Conservation (phyloP, 805 yeast species). For the Clavispora carvajalis region DNA sequence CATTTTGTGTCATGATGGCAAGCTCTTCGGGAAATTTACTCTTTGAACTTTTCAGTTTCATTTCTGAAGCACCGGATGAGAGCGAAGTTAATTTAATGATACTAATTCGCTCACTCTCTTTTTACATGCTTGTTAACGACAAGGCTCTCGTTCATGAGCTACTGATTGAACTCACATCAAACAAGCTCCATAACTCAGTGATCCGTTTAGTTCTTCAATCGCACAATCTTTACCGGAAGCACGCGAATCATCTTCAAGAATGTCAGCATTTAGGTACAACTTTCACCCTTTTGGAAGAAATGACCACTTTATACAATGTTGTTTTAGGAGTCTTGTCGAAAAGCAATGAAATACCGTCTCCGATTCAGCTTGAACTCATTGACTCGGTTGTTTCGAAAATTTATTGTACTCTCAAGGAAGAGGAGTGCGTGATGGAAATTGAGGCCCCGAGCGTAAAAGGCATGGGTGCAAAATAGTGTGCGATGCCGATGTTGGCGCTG, state of each 20-base stretch:
- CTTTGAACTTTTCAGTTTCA: neutral
- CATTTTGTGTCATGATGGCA: neutral
- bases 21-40: neutral
- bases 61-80: neutral
- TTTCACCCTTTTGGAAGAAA: slow-evolving; percentile 4
- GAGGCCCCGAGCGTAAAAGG: neutral
- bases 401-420: neutral
- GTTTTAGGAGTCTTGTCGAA: slow-evolving; percentile 11
- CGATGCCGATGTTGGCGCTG: neutral
- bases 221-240: slow-evolving; percentile 2
- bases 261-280: neutral
- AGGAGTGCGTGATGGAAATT: neutral
- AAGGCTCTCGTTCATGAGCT: neutral
- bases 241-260: neutral
- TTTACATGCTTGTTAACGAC: neutral
- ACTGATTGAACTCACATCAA: neutral
- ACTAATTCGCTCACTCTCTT: neutral
- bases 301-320: slow-evolving; percentile 12
- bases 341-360: slow-evolving; percentile 9
- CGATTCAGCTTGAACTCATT: slow-evolving; percentile 15
- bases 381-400: slow-evolving; percentile 7
- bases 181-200: slow-evolving; percentile 1
- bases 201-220: slow-evolving; percentile 1
- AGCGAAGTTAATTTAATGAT: neutral
- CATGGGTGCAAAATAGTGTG: slow-evolving; percentile 1